Conservation (phyloP, 1,284 basidiomycete species). For the Boletus mariae region DNA sequence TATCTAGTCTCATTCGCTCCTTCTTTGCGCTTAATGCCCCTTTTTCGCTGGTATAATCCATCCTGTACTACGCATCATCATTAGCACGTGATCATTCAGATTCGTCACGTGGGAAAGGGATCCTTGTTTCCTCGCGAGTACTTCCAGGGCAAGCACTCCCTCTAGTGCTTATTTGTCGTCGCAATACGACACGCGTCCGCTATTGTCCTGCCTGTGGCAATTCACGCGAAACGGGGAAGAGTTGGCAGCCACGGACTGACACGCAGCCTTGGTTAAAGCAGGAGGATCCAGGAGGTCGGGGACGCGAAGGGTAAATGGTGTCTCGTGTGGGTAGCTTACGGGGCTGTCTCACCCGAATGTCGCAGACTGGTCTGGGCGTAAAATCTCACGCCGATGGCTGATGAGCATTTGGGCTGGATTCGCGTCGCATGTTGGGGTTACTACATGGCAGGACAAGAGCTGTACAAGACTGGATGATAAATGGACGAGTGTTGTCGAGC, state of each 20-base stretch:
- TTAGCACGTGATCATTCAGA: slow-evolving; percentile 22
- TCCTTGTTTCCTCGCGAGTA: slow-evolving; percentile 6
- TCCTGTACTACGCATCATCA: background rate
- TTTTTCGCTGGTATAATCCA: slow-evolving; percentile 1
- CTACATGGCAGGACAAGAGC: background rate
- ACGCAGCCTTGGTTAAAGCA: background rate
- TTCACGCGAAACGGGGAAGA: background rate
- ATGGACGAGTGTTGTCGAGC: slow-evolving; percentile 11
- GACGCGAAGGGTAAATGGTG: slow-evolving; percentile 4
- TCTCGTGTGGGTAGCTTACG: slow-evolving; percentile 1
- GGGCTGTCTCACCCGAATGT: slow-evolving; percentile 1
- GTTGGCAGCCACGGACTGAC: background rate
- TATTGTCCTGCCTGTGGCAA: background rate
- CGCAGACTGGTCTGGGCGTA: slow-evolving; percentile 1
- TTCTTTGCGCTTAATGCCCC: background rate
- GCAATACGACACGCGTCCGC: slow-evolving; percentile 3
- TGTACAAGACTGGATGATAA: background rate
- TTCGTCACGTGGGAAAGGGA: slow-evolving; percentile 26
- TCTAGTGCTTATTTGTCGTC: slow-evolving; percentile 2
- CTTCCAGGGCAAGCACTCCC: slow-evolving; percentile 6
- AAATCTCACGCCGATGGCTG: slow-evolving; percentile 1
- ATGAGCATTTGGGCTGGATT: slow-evolving; percentile 2
- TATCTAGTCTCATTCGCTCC: slow-evolving; percentile 11
- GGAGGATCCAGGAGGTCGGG: slow-evolving; percentile 6
- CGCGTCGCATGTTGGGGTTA: slow-evolving; percentile 13